Conservation (phyloP, 2,329 filamentous ascomycete species). For the Plectosphaerella sp. region DNA sequence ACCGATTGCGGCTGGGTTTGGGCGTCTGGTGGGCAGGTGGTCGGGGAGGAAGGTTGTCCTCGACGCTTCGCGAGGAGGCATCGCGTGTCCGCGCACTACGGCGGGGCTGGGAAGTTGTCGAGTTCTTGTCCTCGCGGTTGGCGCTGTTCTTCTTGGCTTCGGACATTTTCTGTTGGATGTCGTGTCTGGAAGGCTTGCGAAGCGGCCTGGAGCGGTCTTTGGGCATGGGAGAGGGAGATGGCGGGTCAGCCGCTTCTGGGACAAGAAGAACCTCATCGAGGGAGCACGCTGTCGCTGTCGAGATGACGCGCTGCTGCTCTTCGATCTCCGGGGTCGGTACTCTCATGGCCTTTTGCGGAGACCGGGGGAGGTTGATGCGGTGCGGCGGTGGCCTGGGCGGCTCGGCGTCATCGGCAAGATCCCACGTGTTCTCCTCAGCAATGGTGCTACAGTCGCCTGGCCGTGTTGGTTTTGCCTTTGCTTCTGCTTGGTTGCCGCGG, state of each 20-base stretch:
- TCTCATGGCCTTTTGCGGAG: slow-evolving; percentile 22
- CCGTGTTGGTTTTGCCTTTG: slow-evolving; percentile 17
- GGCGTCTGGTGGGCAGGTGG: slow-evolving; percentile 6
- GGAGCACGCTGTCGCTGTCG: slow-evolving; percentile 16
- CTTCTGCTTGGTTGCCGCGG: slow-evolving; percentile 21
- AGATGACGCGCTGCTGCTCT: slow-evolving; percentile 6
- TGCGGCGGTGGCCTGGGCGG: slow-evolving; percentile 26
- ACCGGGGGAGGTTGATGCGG: slow-evolving; percentile 22
- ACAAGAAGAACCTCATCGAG: slow-evolving; percentile 17
- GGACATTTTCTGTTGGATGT: neutral
- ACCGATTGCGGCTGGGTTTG: slow-evolving; percentile 8
- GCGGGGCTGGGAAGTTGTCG: neutral
- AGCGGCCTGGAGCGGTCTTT: neutral
- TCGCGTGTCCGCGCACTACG: neutral
- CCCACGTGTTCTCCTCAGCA: slow-evolving; percentile 42
- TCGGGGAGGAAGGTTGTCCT: slow-evolving; percentile 9
- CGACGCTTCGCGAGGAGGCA: neutral
- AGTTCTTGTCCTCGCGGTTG: neutral
- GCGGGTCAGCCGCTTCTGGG: slow-evolving; percentile 4
- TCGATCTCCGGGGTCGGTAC: slow-evolving; percentile 2
- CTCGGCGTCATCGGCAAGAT: slow-evolving; percentile 26
- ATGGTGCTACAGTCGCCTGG: slow-evolving; percentile 40
- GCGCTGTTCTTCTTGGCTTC: slow-evolving; percentile 5
- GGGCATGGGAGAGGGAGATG: slow-evolving; percentile 1
- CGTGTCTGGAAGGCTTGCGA: neutral